Base-by-base conservation (phyloP, 108 stramenopile genomes). In the Pseudonitzschia pungens region DNA sequence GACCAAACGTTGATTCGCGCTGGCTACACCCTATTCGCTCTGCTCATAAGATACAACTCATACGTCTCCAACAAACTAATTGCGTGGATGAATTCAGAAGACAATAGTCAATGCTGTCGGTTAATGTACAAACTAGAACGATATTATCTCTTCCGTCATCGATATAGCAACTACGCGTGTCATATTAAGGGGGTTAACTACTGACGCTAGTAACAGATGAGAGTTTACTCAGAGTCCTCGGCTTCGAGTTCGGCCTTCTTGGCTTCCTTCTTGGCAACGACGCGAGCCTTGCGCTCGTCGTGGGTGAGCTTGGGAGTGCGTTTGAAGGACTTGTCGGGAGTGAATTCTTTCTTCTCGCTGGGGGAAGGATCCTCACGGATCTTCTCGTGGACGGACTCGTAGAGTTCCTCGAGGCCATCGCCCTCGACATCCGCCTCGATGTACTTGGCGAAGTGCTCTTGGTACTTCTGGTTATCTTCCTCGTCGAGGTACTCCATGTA, bases 401-500 rank as follows among this genome's bases (percentile, higher is more conserved):
- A 96, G 29, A 96, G 62, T 66, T 92, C 95, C 80, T 97, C 97
- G 52, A 95, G 75, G 41, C 90, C 92, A 78, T 96, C 96, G 50
- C 92, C 91, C 55, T 78, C 87, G 33, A 96, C 74, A 52, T 87
- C 96, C 50, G 82, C 72, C 65, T 72, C 89, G 78, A 95, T 84
- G 91, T 88, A 97, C 15, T 73, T 64, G 54, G 92, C 91, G 72
- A 98, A 96, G 69, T 92, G 94, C 64, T 93, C 84, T 65, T 93
- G 83, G 89, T 92, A 98, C 81, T 94, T 96, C 71, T 88, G 87
- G 80, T 94, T 95, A 82, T 98, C 97, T 83, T 98, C 97, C 82
- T 98, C 98, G 78, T 94, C 92, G 43, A 98, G 86, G 81, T 97
- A 95, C 67, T 96, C 91, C 97, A 98, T 98, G 93, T 97, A 97